Evolutionary conservation across 2,329 filamentous ascomycete species (phyloP), one percentile per base, ranked within the genome.

Genomic region (Colletotrichum zoysiae): DNA sequence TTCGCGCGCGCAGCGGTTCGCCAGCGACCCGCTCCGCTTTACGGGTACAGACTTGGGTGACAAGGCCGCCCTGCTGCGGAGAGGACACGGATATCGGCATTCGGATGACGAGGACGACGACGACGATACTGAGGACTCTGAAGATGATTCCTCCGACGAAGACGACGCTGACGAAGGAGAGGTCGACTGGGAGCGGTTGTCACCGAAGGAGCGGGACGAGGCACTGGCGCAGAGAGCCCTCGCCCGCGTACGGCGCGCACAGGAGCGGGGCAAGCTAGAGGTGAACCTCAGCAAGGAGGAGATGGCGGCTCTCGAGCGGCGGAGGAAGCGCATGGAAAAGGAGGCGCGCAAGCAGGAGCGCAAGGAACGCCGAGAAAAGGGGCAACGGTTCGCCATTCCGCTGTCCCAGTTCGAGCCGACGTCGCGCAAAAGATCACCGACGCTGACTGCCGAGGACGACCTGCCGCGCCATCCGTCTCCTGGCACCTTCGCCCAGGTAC

Each of bases 241-340:
- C 81, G 90, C 91, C 76, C 92, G 94, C 75, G 97, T 98, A 78
- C 89, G 91, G 74, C 89, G 90, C 75, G 94, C 95, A 20, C 91
- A 93, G 79, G 89, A 89, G 74, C 90, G 90, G 77, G 95, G 95
- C 74, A 92, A 91, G 80, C 86, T 87, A 56, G 93, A 97, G 69
- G 93, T 98, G 67, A 92, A 91, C 79, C 87, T 98, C 74, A 94
- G 88, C 76, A 89, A 91, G 77, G 90, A 92, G 65, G 95, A 98
- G 81, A 85, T 97, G 76, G 92, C 91, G 73, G 95, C 94, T 58
- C 86, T 97, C 76, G 92, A 95, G 78, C 89, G 90, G 74, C 86
- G 88, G 77, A 84, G 88, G 74, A 89, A 90, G 79, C 89, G 91
- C 70, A 83, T 90, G 76, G 84, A 87, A 75, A 84, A 84, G 44